These are phyloP conservation scores for Lyophyllum decastes DNA, from an alignment of 768 basidiomycete species.

Conservation along the genomic window DNA sequence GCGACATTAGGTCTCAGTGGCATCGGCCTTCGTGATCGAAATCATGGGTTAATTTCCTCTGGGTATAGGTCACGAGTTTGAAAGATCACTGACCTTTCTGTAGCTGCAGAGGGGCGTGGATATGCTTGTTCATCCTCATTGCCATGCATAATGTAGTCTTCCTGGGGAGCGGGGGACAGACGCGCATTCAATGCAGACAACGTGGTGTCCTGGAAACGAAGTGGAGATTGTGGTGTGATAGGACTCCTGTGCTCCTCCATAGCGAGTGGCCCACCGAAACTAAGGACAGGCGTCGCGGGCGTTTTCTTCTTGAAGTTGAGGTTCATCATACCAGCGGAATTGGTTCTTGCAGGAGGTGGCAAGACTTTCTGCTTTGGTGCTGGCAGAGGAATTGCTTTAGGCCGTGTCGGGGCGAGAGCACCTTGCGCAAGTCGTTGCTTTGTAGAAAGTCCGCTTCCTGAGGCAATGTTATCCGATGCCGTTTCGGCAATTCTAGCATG, in stretches of 20 bases:
- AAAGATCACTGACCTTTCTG: neutral
- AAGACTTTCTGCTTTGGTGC: slow-evolving; percentile 11
- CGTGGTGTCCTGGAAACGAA: slow-evolving; percentile 16
- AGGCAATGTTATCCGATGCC: slow-evolving; percentile 11
- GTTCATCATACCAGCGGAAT: slow-evolving; percentile 19
- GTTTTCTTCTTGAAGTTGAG: slow-evolving; percentile 47
- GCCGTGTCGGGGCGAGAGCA: slow-evolving; percentile 34
- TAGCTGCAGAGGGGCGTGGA: neutral
- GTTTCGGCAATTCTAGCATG: slow-evolving; percentile 22
- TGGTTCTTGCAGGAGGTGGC: neutral
- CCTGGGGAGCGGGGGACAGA: slow-evolving; percentile 3
- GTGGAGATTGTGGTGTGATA: neutral
- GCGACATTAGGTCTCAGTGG: neutral
- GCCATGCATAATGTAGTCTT: slow-evolving; percentile 4
- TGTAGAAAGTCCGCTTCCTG: slow-evolving; percentile 43
- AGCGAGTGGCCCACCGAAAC: neutral
- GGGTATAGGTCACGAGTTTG: neutral
- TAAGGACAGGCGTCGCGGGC: slow-evolving; percentile 9
- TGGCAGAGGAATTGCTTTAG: slow-evolving; percentile 31
- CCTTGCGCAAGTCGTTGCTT: slow-evolving; percentile 50
- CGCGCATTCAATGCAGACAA: slow-evolving; percentile 21
- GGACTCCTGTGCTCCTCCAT: slow-evolving; percentile 1
- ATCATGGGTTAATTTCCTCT: neutral
- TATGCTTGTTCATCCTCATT: neutral
- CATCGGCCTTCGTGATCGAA: neutral